Evolutionary conservation across 495 filamentous ascomycete species (phyloP).

Genomic region (Penicillium daleae): DNA sequence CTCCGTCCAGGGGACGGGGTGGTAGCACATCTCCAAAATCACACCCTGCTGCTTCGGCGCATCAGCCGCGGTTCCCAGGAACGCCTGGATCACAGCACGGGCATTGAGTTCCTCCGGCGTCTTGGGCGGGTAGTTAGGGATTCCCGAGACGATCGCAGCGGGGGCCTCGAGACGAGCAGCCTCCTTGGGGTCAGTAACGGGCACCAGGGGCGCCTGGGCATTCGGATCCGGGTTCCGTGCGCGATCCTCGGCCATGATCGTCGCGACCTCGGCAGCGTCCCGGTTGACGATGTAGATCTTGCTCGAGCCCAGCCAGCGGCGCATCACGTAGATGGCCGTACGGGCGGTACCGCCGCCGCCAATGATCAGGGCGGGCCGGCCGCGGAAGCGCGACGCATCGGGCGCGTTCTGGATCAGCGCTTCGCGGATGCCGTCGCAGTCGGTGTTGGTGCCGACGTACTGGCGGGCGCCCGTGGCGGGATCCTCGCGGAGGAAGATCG

Average conservation of each 20-base stretch:
- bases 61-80: conserved; percentile 44
- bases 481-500: conserved; percentile 63
- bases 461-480: conserved; percentile 39
- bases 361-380: conserved; percentile 61
- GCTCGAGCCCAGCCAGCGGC: conserved; percentile 65
- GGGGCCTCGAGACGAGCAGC: conserved; percentile 60
- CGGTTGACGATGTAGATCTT: conserved; percentile 74
- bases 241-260: conserved; percentile 58
- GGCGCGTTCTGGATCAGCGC: conserved; percentile 64
- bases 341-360: conserved; percentile 73
- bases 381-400: conserved; percentile 46
- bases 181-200: conserved; percentile 58
- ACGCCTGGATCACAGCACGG: conserved; percentile 57
- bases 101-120: conserved; percentile 60
- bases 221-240: conserved; percentile 34
- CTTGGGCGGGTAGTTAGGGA: conserved; percentile 70
- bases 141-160: conserved; percentile 64
- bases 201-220: conserved; percentile 54
- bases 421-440: conserved; percentile 73
- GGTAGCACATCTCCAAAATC: conserved; percentile 81
- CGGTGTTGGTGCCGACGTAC: conserved; percentile 74
- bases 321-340: conserved; percentile 70
- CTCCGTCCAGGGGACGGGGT: conserved; percentile 67
- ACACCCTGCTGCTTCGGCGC: conserved; percentile 56
- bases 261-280: conserved; percentile 62